A percentile compares a stretch with the other conserved stretches of the same genome.
phyloP scores from a whole-genome alignment of 2,329 filamentous ascomycete genomes.

The Fusarium compactum region DNA sequence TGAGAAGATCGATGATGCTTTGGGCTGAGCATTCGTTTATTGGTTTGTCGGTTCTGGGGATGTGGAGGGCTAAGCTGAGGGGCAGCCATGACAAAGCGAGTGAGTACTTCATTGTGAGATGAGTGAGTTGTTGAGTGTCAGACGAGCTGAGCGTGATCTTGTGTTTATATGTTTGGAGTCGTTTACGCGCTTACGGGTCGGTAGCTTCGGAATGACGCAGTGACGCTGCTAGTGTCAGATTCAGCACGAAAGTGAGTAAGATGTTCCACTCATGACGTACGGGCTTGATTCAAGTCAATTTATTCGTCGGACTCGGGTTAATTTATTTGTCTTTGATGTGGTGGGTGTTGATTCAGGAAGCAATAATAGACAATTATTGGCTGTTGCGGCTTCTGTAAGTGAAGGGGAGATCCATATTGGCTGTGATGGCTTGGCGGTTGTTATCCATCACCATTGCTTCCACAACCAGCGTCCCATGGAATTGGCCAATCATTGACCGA shows the following conservation, averaged over 20 bases:
- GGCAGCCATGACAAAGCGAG: conserved; percentile 6
- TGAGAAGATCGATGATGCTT: conserved; percentile 58
- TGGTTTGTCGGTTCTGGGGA: conserved; percentile 5
- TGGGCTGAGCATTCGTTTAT: conserved; percentile 48
- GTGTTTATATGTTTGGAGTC: not conserved
- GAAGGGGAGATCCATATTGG: rapidly evolving
- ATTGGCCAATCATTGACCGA: not conserved
- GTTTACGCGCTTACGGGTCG: not conserved
- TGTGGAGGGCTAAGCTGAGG: not conserved
- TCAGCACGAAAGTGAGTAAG: not conserved
- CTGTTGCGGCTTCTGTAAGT: not conserved
- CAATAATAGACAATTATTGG: too few species aligned
- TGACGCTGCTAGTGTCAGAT: conserved; percentile 16
- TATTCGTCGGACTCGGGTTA: not conserved
- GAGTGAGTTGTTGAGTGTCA: too few species aligned
- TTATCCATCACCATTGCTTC: not conserved
- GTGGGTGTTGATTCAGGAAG: too few species aligned
- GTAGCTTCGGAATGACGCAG: conserved; percentile 12
- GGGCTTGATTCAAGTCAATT: not conserved
- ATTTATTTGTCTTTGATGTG: too few species aligned
- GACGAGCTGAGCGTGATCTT: too few species aligned
- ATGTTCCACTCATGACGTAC: conserved; percentile 11
- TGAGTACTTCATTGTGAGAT: conserved; percentile 3
- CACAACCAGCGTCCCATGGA: not conserved
- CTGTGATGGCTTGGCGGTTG: not conserved